Evolutionary conservation across 176 grass and related monocot species (phyloP).

Genomic region (Paspalum notatum): DNA sequence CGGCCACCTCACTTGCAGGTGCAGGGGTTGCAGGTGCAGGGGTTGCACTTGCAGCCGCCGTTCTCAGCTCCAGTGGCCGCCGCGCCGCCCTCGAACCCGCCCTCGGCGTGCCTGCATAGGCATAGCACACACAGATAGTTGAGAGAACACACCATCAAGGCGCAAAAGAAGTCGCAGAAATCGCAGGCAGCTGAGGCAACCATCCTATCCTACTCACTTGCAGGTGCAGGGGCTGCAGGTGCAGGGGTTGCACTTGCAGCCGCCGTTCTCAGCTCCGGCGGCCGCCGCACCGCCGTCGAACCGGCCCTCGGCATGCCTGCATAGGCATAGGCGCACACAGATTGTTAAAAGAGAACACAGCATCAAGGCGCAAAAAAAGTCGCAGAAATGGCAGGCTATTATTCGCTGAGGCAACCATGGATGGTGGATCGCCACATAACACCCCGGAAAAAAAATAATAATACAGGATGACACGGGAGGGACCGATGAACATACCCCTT

Average conservation of each 20-base stretch:
- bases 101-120: constrained; percentile 41
- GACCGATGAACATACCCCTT: constrained; percentile 43
- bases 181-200: too few species aligned
- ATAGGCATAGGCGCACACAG: neutral
- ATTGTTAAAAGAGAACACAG: too few species aligned
- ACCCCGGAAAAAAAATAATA: neutral
- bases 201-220: constrained; percentile 50
- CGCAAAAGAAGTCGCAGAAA: too few species aligned
- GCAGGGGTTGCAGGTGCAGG: constrained; percentile 82
- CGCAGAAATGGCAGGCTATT: neutral
- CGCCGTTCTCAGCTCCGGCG: constrained; percentile 56
- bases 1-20: constrained; percentile 61
- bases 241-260: constrained; percentile 74
- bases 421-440: too few species aligned
- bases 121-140: too few species aligned
- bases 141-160: too few species aligned
- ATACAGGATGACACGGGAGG: neutral
- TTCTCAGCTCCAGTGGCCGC: constrained; percentile 52
- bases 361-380: too few species aligned
- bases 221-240: constrained; percentile 78
- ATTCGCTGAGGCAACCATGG: neutral
- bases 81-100: constrained; percentile 38
- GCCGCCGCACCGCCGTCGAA: constrained; percentile 31
- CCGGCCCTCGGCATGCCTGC: constrained; percentile 50
- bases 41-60: constrained; percentile 68